Evolutionary conservation across 2,329 filamentous ascomycete species (phyloP).

Genomic region (Chrysoporthe puriensis): DNA sequence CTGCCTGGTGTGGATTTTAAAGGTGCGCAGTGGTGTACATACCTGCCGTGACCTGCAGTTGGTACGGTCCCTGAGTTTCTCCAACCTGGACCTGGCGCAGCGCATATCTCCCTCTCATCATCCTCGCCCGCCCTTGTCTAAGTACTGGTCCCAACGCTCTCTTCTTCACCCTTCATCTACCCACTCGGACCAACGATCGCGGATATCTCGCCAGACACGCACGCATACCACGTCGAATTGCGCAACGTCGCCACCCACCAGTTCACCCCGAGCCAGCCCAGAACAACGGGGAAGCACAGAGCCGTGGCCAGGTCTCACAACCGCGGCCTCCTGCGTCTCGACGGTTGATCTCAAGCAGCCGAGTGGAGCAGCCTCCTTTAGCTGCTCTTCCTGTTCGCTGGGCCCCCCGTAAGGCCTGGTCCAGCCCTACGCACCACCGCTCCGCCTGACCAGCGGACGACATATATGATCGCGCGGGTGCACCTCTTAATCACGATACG

Average conservation of each 20-base stretch:
- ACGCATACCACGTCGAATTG: not conserved
- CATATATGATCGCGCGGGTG: not conserved
- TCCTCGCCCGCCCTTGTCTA: not conserved
- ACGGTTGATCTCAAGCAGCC: slow-evolving; percentile 3
- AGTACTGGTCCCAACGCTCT: no score
- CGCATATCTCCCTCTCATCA: not conserved
- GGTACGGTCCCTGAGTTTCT: not conserved
- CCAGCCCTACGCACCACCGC: not conserved
- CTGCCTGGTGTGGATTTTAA: not conserved
- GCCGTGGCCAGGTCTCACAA: not conserved
- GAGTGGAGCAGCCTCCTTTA: not conserved
- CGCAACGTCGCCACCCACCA: not conserved
- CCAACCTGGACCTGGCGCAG: not conserved
- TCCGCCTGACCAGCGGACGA: not conserved
- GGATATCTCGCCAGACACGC: not conserved
- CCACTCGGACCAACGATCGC: not conserved
- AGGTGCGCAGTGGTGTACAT: not conserved
- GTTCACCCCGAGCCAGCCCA: not conserved
- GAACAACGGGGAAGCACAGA: not conserved
- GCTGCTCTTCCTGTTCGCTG: not conserved
- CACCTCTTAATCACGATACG: slow-evolving; percentile 4
- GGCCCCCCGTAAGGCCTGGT: not conserved
- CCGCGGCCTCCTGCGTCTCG: slow-evolving; percentile 3
- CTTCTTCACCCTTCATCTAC: not conserved
- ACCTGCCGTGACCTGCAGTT: not conserved